Base-by-base conservation (phyloP, 2,329 filamentous ascomycete genomes). In the Cordyceps cicadae region DNA sequence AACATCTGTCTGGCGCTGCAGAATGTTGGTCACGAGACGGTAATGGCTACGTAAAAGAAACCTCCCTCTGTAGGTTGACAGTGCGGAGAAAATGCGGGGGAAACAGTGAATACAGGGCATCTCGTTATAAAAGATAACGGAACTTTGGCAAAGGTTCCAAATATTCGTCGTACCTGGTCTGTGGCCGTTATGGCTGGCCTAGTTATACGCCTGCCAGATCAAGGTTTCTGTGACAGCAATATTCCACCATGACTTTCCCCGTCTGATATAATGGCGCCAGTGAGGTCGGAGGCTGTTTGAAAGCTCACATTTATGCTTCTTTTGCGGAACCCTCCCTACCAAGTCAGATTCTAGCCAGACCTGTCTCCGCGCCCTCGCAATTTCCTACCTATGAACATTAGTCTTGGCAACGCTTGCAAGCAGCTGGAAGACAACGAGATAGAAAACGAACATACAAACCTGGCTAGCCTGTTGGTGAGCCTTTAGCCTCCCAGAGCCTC, bases 31-130 rank as follows among this genome's bases (percentile, higher is more conserved):
- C 5, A 19, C 48, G 24, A 45, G 24, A 39, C 45, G 24, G 55
- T 45, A 59, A 51, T 52, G 46, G 34, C 46, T 59, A 59, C 54
- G 55, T 59, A 51, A 59, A 34, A 51, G 46, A 59, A 59, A 51
- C 48, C 24, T 11, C 24, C 17, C 32, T 52, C 21, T 21, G 8
- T 29, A 21, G 17, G 32, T 51, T 15, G 39, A 17, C n/a, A 37
- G 34, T 43, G 34, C 34, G 46, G 55, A 58, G 55, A 58, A 50
- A 39, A 48, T 58, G 55, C 34, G 43, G 55, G 46, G 55, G 46
- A 43, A 43, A 11, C 21, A 32, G 5, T 1, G 8, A 51, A 51
- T 32, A 46, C n/a, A n/a, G 15, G 45, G 12, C 8, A 15, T 17
- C n/a, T 29, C 52, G 24, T 43, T 24, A 45, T 54, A 32, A 17